Evolutionary conservation across 2,329 filamentous ascomycete genomes (phyloP).

Genomic region (Aspergillus thermomutatus): DNA sequence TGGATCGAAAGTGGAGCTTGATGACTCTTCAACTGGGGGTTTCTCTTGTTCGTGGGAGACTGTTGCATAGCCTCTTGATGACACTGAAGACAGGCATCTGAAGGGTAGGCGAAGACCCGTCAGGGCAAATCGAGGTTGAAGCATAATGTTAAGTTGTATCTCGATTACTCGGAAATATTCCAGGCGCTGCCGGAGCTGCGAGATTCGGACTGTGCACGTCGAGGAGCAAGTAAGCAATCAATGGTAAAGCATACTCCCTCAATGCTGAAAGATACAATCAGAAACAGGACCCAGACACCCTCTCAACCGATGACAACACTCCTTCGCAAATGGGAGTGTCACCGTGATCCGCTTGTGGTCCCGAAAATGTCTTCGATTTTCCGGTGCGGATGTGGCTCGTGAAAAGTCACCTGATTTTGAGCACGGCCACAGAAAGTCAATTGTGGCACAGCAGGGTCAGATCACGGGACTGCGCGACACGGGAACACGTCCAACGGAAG

Average conservation of each 20-base stretch:
- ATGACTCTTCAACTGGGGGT: conserved; percentile 24
- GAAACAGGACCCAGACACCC: conserved; percentile 3
- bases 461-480: conserved; percentile 18
- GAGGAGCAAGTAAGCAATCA: conserved; percentile 1
- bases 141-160: conserved; percentile 46
- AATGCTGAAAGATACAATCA: not conserved
- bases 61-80: conserved; percentile 53
- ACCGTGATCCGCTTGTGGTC: conserved; percentile 8
- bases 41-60: conserved; percentile 36
- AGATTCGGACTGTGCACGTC: not conserved
- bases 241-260: conserved; percentile 12
- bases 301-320: conserved; percentile 3
- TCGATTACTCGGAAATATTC: not conserved
- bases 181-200: not conserved
- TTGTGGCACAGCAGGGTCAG: not conserved
- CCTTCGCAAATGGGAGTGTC: conserved; percentile 7
- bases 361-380: conserved; percentile 21
- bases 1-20: conserved; percentile 36
- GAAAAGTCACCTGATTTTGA: conserved; percentile 11
- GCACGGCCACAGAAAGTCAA: conserved; percentile 14
- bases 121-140: conserved; percentile 63
- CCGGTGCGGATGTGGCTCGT: conserved; percentile 13
- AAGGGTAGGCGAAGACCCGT: conserved; percentile 49
- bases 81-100: conserved; percentile 44
- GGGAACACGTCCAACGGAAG: conserved; percentile 41